Evolutionary conservation across 164 flowering plant species (phyloP).

Genomic region (Stephania cephalantha): DNA sequence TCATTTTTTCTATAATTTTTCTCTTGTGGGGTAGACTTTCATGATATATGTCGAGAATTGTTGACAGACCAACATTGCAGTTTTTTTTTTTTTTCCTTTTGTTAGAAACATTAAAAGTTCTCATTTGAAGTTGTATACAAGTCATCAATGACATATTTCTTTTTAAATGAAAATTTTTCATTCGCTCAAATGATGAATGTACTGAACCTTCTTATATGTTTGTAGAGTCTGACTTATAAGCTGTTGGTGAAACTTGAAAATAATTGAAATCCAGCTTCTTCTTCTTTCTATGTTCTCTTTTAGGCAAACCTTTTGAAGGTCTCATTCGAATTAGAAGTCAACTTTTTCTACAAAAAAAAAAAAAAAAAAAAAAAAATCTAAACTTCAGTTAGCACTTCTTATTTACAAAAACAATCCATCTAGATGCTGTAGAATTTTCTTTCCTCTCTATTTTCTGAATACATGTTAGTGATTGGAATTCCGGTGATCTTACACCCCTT

Average conservation of each 20-base stretch:
- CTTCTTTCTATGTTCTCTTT: neutral
- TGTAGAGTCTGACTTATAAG: neutral
- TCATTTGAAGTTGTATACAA: neutral
- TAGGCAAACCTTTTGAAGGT: too few species aligned
- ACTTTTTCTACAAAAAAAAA: neutral
- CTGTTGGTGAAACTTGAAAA: neutral
- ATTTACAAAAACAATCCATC: neutral
- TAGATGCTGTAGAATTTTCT: neutral
- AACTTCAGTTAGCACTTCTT: neutral
- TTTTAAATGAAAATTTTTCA: neutral
- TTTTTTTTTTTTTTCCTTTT: neutral
- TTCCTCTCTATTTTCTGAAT: neutral
- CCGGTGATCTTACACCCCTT: neutral
- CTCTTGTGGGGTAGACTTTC: neutral
- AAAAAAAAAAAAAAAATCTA: too few species aligned
- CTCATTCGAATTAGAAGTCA: neutral
- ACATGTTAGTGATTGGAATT: neutral
- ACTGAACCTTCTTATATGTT: neutral
- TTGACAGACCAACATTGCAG: neutral
- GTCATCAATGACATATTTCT: neutral
- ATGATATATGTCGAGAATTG: too few species aligned
- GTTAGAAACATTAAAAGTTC: neutral
- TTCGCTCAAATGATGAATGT: neutral
- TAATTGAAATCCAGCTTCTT: too few species aligned
- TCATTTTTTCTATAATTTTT: conserved; percentile 1